phyloP scores from a whole-genome alignment of 2,329 filamentous ascomycete genomes.

The Fusarium caatingaense region DNA sequence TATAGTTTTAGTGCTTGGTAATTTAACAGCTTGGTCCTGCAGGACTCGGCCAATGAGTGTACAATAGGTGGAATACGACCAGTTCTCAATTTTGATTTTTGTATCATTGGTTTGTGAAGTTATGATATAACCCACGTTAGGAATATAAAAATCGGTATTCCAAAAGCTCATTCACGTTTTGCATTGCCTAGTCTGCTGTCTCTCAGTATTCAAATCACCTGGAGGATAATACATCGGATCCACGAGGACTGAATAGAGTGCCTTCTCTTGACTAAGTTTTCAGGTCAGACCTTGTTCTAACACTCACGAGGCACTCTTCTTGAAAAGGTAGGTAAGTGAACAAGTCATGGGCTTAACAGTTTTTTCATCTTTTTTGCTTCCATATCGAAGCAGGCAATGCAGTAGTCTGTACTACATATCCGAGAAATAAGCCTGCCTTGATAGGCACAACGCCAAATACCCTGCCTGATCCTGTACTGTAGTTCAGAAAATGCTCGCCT shows the following conservation, averaged over 20 bases:
- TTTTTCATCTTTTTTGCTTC: constrained; percentile 39
- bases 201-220: neutral
- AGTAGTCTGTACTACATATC: constrained; percentile 34
- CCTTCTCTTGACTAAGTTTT: neutral
- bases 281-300: neutral
- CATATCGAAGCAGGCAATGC: constrained; percentile 39
- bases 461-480: constrained; percentile 37
- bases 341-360: constrained; percentile 28
- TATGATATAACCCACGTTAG: neutral
- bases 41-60: constrained; percentile 18
- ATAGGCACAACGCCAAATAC: constrained; percentile 43
- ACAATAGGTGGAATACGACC: constrained; percentile 40
- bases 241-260: neutral
- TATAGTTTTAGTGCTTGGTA: constrained; percentile 31
- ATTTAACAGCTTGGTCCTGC: neutral
- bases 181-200: neutral
- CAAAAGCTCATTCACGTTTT: neutral
- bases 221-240: neutral
- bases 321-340: neutral
- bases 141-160: neutral
- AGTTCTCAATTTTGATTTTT: constrained; percentile 13
- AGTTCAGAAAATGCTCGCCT: constrained; percentile 37
- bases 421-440: constrained; percentile 37
- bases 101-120: neutral
- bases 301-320: neutral